phyloP scores from a whole-genome alignment of 2,329 filamentous ascomycete species.

The Massarina eburnea region DNA sequence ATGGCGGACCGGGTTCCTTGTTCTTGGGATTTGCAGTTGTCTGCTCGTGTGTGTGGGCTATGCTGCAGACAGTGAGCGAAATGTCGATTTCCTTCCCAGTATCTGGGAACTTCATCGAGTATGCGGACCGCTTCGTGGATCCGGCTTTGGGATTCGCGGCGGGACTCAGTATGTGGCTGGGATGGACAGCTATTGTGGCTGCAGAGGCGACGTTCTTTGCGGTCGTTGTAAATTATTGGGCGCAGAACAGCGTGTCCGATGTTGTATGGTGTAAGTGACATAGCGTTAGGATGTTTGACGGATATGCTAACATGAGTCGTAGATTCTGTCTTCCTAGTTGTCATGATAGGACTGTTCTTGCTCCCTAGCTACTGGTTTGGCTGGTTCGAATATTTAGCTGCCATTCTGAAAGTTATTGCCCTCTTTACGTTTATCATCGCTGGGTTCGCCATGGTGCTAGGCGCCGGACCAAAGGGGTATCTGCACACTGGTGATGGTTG shows the following conservation, averaged over 20 bases:
- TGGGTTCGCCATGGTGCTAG: conserved; percentile 5
- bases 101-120: conserved; percentile 10
- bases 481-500: conserved; percentile 2
- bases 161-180: conserved; percentile 12
- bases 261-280: conserved; percentile 12
- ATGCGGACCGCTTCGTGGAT: conserved; percentile 38
- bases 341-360: conserved; percentile 26
- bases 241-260: conserved; percentile 16
- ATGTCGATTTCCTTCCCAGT: conserved; percentile 38
- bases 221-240: conserved; percentile 28
- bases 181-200: conserved; percentile 24
- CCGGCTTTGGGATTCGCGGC: conserved; percentile 59
- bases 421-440: conserved; percentile 19
- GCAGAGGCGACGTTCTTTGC: conserved; percentile 18
- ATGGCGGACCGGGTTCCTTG: conserved; percentile 24
- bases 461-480: conserved; percentile 3
- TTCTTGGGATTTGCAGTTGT: conserved; percentile 27
- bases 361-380: conserved; percentile 14
- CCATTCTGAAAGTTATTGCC: conserved; percentile 18
- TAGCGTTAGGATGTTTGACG: conserved; percentile 5
- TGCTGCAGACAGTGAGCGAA: conserved; percentile 32
- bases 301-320: not conserved
- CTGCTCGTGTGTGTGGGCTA: conserved; percentile 27
- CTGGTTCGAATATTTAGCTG: conserved; percentile 17
- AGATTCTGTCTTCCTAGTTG: conserved; percentile 10